phyloP scores from a whole-genome alignment of 1,139 yeast species.

The Saccharomyces hybrid region DNA sequence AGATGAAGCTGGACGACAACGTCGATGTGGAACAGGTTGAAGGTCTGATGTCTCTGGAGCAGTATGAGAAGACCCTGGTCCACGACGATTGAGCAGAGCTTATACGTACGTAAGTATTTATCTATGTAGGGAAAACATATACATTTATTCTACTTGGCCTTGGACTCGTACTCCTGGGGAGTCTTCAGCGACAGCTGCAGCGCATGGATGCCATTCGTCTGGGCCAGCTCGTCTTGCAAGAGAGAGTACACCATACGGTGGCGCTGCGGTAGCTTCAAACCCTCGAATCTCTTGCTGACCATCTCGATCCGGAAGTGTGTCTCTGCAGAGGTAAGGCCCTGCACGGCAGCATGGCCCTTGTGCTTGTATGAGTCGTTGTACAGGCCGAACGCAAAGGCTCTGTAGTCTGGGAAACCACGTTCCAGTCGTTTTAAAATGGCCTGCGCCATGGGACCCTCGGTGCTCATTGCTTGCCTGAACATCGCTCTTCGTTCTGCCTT shows the following conservation, averaged over 20 bases:
- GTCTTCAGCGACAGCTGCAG: constrained; percentile 82
- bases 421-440: constrained; percentile 43
- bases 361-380: constrained; percentile 84
- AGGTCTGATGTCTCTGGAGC: constrained; percentile 45
- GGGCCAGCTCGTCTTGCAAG: constrained; percentile 60
- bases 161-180: constrained; percentile 42
- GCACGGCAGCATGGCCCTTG: constrained; percentile 79
- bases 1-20: constrained; percentile 37
- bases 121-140: not conserved
- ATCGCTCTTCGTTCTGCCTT: not conserved
- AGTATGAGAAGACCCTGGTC: constrained; percentile 58
- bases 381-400: constrained; percentile 40
- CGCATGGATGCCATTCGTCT: constrained; percentile 75
- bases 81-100: constrained; percentile 32
- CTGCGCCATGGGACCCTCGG: constrained; percentile 47
- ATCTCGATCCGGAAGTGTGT: constrained; percentile 75
- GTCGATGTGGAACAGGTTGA: constrained; percentile 28
- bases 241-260: constrained; percentile 70
- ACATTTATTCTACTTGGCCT: constrained; percentile 24
- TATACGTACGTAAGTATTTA: not conserved
- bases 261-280: constrained; percentile 62
- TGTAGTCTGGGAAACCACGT: constrained; percentile 42
- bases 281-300: constrained; percentile 63
- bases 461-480: constrained; percentile 9
- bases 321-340: constrained; percentile 66